These are phyloP conservation scores for Coemansia biformis DNA, from an alignment of 192 early-diverging fungal species.

Conservation along the genomic window DNA sequence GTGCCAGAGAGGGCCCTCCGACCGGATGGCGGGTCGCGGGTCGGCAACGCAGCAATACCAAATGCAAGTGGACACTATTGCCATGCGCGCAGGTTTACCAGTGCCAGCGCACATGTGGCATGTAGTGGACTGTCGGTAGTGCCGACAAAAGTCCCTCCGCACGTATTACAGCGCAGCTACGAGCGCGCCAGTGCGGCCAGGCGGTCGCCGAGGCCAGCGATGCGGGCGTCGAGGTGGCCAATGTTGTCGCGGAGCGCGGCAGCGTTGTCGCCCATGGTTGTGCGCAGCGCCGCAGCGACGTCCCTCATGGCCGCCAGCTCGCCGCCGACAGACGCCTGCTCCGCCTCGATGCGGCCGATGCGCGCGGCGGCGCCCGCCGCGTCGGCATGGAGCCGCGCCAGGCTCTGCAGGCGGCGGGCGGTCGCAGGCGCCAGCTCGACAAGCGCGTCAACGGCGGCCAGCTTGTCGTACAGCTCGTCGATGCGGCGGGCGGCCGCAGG, in stretches of 20 bases:
- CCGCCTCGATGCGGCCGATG: conserved; percentile 63
- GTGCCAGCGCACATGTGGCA: too few relatives aligned
- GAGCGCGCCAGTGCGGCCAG: conserved; percentile 22
- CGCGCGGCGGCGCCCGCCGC: conserved; percentile 71
- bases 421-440: conserved; percentile 73
- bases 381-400: conserved; percentile 76
- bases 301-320: conserved; percentile 61
- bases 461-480: conserved; percentile 39
- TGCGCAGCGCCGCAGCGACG: conserved; percentile 52
- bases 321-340: conserved; percentile 63
- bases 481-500: conserved; percentile 16
- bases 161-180: too few relatives aligned
- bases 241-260: conserved; percentile 59
- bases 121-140: too few relatives aligned
- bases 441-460: conserved; percentile 69
- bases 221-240: conserved; percentile 58
- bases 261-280: conserved; percentile 58
- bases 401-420: conserved; percentile 67
- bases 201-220: conserved; percentile 59
- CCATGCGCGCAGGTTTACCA: too few relatives aligned
- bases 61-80: too few relatives aligned
- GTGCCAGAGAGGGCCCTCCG: too few relatives aligned
- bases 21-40: too few relatives aligned
- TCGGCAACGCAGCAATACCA: too few relatives aligned
- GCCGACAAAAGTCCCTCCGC: too few relatives aligned